phyloP scores from a whole-genome alignment of 176 grass and related monocot genomes.

The Carex myosuroides region DNA sequence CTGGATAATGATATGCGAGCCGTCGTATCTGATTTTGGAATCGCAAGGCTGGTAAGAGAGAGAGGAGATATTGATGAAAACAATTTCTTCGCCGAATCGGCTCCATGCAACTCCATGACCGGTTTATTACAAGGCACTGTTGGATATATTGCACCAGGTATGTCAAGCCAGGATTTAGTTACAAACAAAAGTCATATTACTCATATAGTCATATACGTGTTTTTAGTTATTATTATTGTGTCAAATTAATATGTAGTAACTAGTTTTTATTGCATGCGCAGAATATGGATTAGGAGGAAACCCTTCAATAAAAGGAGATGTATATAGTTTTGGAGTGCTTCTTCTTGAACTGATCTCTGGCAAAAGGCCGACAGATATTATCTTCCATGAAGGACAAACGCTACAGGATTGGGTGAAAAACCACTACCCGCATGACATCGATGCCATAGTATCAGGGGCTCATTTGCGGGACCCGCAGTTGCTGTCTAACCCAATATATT shows the following conservation, averaged over 20 bases:
- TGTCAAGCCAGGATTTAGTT: not conserved
- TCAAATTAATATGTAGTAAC: not conserved
- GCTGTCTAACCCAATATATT: slow-evolving; percentile 11
- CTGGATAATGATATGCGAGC: slow-evolving; percentile 68
- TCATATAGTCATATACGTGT: not conserved
- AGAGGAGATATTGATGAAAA: slow-evolving; percentile 1
- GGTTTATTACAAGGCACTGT: slow-evolving; percentile 68
- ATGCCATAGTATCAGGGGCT: slow-evolving; percentile 30
- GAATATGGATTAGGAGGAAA: slow-evolving; percentile 76
- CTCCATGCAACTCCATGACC: slow-evolving; percentile 69
- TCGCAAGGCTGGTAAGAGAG: slow-evolving; percentile 46
- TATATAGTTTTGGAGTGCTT: slow-evolving; percentile 89
- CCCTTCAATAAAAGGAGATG: slow-evolving; percentile 66
- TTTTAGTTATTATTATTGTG: not conserved
- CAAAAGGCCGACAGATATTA: slow-evolving; percentile 76
- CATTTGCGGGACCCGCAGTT: slow-evolving; percentile 26
- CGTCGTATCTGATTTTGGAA: slow-evolving; percentile 81
- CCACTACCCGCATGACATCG: slow-evolving; percentile 59
- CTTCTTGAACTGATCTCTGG: slow-evolving; percentile 69
- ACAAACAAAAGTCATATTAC: not conserved
- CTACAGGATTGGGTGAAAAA: slow-evolving; percentile 71
- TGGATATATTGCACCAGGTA: slow-evolving; percentile 95
- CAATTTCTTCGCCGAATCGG: slow-evolving; percentile 18
- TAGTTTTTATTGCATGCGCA: slow-evolving; percentile 18
- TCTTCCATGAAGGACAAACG: slow-evolving; percentile 71